Conservation (phyloP, 345 rosid species). For the Sisymbrium altissimum region DNA sequence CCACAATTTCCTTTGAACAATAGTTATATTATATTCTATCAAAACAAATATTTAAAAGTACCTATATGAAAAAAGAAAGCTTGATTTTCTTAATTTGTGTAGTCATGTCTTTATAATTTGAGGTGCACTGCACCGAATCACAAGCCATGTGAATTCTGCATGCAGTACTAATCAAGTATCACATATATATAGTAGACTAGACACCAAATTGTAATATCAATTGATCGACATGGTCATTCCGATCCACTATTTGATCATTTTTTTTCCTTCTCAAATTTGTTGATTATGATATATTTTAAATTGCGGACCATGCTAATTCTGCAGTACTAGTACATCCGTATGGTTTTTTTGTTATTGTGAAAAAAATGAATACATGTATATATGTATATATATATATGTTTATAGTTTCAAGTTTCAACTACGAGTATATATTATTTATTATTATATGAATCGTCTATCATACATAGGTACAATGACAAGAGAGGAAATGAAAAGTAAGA, state of each 20-base stretch:
- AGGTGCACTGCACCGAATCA: conserved; percentile 30
- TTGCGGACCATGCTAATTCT: background rate
- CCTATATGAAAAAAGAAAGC: background rate
- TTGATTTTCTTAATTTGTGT: conserved; percentile 20
- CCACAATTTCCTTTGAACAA: background rate
- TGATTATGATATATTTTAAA: background rate
- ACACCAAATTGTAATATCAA: background rate
- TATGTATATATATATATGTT: background rate
- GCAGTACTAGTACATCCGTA: background rate
- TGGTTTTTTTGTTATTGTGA: background rate
- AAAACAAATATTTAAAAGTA: background rate
- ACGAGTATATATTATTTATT: background rate
- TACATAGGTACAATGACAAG: conserved; percentile 17
- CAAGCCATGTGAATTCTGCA: conserved; percentile 19
- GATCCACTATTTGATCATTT: background rate
- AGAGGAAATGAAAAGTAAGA: conserved; percentile 6
- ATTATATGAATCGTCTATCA: background rate
- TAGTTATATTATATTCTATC: background rate
- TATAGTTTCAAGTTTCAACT: too few relatives aligned
- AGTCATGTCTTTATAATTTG: conserved; percentile 21
- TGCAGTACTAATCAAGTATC: background rate
- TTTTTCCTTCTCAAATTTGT: background rate
- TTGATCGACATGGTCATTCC: background rate
- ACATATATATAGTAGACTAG: background rate
- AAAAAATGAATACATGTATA: background rate